Evolutionary conservation across 805 yeast species (phyloP).

Genomic region (Ogataea glucozyma): DNA sequence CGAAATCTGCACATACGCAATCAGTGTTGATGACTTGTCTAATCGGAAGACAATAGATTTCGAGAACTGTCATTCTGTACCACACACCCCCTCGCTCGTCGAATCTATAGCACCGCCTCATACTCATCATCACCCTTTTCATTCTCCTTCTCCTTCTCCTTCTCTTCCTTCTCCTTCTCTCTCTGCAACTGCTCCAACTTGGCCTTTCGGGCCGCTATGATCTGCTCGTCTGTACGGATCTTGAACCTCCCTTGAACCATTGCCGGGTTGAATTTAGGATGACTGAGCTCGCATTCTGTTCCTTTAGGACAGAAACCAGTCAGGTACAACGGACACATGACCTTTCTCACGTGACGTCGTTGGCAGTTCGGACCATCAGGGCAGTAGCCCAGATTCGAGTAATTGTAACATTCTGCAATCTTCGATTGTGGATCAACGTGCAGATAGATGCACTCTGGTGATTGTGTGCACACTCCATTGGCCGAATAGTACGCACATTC

Average conservation of each 20-base stretch:
- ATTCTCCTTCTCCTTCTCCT: conserved; percentile 8
- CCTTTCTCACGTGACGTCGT: conserved; percentile 75
- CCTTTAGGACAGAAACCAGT: conserved; percentile 96
- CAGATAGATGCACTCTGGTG: conserved; percentile 89
- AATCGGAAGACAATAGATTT: too few species aligned
- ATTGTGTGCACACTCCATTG: conserved; percentile 84
- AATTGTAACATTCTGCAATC: conserved; percentile 84
- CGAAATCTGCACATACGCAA: too few species aligned
- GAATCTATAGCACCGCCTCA: conserved; percentile 10
- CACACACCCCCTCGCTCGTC: too few species aligned
- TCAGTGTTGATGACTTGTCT: too few species aligned
- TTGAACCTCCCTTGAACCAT: conserved; percentile 46
- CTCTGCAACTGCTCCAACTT: conserved; percentile 26
- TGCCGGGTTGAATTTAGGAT: conserved; percentile 67
- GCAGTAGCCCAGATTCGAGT: conserved; percentile 83
- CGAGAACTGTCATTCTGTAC: too few species aligned
- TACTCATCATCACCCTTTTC: conserved; percentile 9
- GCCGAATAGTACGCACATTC: conserved; percentile 88
- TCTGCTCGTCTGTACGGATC: conserved; percentile 44
- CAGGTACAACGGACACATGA: conserved; percentile 74
- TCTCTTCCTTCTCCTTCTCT: conserved; percentile 18
- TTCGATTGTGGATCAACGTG: conserved; percentile 89
- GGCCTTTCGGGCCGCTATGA: conserved; percentile 30
- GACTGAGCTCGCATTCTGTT: conserved; percentile 72
- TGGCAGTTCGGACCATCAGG: conserved; percentile 86